Evolutionary conservation across 2,329 filamentous ascomycete genomes (phyloP), one percentile per base, ranked within the genome.

Genomic region (Cladophialophora exuberans): DNA sequence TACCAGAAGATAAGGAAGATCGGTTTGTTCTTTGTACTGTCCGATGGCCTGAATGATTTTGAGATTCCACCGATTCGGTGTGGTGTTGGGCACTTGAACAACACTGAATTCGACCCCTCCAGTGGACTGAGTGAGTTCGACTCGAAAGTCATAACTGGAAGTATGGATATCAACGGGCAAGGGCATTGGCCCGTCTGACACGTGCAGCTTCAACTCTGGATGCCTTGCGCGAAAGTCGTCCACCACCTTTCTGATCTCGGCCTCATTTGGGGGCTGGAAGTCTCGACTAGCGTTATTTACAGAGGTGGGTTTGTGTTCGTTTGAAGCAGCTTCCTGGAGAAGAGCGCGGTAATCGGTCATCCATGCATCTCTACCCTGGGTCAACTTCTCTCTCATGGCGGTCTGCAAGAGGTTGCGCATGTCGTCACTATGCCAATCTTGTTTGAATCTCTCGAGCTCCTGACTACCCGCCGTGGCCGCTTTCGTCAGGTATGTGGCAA

Each of bases 301-400:
- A 39, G 31, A 30, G 7, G 11, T 49, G 20, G 45, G 18, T 11
- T 25, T 23, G 17, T 62, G 55, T 36, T 74, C 68, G 15, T 67
- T 62, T 22, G 65, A 60, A 22, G 64, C 57, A 22, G 74, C 58
- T 7, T 68, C 63, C 44, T 67, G 64, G 2, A 72, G 59, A 11
- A 76, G 57, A 3, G 58, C 57, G 28, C 65, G 67, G 38, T 77
- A 77, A 55, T 77, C 72, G 15, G 65, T 60, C 28, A 71, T 68
- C 74, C 75, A 77, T 31, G 71, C 66, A 4, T 74, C 74, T 15
- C 66, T 67, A 2, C 69, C 69, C 45, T 74, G 70, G 31, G 63
- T 66, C 49, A 74, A 64, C 28, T 69, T 68, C 18, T 66, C 65
- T 20, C 72, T 68, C 6, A 56, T 59, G 30, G 74, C 64, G 26